Base-by-base conservation (phyloP, 164 flowering plant genomes). In the Annona squamosa region DNA sequence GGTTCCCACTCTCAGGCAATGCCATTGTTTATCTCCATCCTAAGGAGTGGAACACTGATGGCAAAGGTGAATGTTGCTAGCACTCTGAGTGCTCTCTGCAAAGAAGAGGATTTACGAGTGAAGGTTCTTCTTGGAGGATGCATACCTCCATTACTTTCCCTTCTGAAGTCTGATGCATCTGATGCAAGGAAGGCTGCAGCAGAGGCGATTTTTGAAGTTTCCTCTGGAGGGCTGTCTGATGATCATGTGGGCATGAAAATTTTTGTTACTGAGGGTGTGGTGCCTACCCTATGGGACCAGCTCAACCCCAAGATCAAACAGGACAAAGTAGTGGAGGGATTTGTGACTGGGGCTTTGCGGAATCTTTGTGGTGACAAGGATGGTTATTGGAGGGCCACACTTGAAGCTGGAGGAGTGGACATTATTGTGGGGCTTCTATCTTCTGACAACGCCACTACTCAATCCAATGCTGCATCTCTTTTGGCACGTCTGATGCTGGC, bases 391-490 rank as follows among this genome's bases (percentile, higher is more conserved):
- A 81, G 70, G 78, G 88, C 88, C 4, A 86, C 92, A 61, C 87
- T 93, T 67, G 95, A 90, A 71, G 89, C 89, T 45, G 93, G 92
- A 19, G 97, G 97, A 46, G 90, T 90, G 63, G 93, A 91, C 76
- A 89, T 91, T 16, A 89, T 93, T 66, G 88, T 93, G 67, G 82
- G 83, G 48, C 91, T 93, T 76, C 87, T 93, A 47, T 88, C 88
- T 72, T 93, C 97, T 65, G 90, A 86, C 70, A 90, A 89, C 79
- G 82, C 85, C 57, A 80, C 86, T 73, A 80, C 89, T 74, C 95
- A 89, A 71, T 87, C 98, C n/a, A 93, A 91, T 86, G 97, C 97
- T n/a, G 98, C 97, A 64, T 90, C 98, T 78, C 89, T 93, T 9
- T 79, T 93, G 83, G 95, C 97, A 4, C 92, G 94, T 56, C 56